Base-by-base conservation (phyloP, 495 filamentous ascomycete genomes). In the Entonaema liquescens region DNA sequence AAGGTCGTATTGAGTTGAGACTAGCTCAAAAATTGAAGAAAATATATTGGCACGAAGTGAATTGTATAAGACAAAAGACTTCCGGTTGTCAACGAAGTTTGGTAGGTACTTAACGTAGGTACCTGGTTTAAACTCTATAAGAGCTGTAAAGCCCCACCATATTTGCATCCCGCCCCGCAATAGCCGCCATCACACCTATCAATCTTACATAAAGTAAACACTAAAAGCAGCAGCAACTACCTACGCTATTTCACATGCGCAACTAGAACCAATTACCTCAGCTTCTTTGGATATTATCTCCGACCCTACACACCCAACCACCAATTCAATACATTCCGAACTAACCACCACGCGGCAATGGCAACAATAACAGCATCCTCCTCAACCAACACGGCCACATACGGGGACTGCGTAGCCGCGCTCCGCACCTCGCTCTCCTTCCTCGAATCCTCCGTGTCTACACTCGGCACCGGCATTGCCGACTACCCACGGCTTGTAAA, bases 341-440 rank as follows among this genome's bases (percentile, higher is more conserved):
- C n/a, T 31, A 33, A 53, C 1, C 28, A 54, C 23, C 12, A 44
- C 23, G 1, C 17, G 31, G 25, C 38, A 33, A 70, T 64, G 68
- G 50, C 66, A 19, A 72, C 60, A 11, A 71, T 49, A 44, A 72
- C 71, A 61, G 52, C 31, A 33, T 1, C 29, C 3, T 3, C 76
- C 19, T 73, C 76, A 1, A 65, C 40, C 26, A 62, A 47, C 64
- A 62, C 59, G n/a, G 73, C 77, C 17, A 74, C 77, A 35, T 85
- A 83, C 79, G 67, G 61, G 56, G 80, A 82, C 73, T 84, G 82
- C 77, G 83, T 84, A 25, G 59, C 79, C 60, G 80, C 81, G 29
- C 77, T 85, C 38, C 83, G 82, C 70, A 81, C 80, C 35, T 85
- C 83, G 5, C 83, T 85, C 68, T 82, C 80, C 61, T 82, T 79